These are phyloP conservation scores for Orobanche coerulescens DNA, from an alignment of 257 asterid genomes.

Conservation along the genomic window DNA sequence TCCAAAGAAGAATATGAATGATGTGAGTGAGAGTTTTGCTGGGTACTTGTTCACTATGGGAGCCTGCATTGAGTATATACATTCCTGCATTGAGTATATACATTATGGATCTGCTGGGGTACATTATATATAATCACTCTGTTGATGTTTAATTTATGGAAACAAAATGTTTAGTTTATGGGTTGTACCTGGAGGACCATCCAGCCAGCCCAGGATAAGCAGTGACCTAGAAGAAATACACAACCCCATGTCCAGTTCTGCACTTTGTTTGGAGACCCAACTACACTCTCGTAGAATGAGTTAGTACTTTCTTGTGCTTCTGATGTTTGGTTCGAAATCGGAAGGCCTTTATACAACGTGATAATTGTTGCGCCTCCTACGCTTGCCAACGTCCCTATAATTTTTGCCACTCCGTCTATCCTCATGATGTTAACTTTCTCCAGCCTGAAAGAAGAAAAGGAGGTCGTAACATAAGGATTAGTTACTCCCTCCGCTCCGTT, in stretches of 20 bases:
- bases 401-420: slow-evolving; percentile 67
- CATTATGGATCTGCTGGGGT: no score
- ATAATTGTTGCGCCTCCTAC: slow-evolving; percentile 72
- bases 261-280: slow-evolving; percentile 23
- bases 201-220: slow-evolving; percentile 95
- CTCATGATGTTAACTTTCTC: slow-evolving; percentile 44
- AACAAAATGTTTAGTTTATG: background rate
- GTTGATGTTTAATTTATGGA: background rate
- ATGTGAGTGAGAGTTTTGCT: slow-evolving; percentile 77
- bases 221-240: slow-evolving; percentile 61
- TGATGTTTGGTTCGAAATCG: slow-evolving; percentile 31
- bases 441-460: slow-evolving; percentile 25
- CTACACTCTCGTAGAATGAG: slow-evolving; percentile 18
- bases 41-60: slow-evolving; percentile 83
- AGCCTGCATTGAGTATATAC: slow-evolving; percentile 44
- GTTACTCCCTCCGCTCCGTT: background rate
- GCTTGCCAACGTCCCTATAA: slow-evolving; percentile 68
- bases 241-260: slow-evolving; percentile 84
- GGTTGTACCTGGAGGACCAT: slow-evolving; percentile 77
- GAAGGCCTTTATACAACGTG: slow-evolving; percentile 79
- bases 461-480: background rate
- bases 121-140: no score
- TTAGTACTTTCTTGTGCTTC: slow-evolving; percentile 10
- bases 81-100: no score
- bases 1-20: slow-evolving; percentile 81